Percentiles rank a stretch among this genome's conserved stretches.
These are phyloP conservation scores for Phytophthora chlamydospora DNA, from an alignment of 352 stramenopile species.

Conservation along the genomic window DNA sequence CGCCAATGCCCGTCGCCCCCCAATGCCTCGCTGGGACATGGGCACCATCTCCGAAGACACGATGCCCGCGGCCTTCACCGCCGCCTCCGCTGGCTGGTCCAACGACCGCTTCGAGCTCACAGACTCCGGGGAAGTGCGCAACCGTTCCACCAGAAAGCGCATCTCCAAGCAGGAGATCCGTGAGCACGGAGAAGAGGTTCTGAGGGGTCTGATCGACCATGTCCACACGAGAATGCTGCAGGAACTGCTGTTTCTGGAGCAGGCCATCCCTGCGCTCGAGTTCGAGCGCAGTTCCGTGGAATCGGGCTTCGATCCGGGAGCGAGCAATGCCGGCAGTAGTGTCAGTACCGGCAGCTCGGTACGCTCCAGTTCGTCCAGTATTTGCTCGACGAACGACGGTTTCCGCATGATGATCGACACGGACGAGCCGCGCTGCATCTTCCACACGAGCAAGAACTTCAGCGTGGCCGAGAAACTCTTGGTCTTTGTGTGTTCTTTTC, in stretches of 20 bases:
- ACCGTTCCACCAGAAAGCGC: slow-evolving; percentile 44
- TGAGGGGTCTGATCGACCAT: slow-evolving; percentile 70
- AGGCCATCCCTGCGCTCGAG: slow-evolving; percentile 79
- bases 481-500: slow-evolving; percentile 84
- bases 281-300: slow-evolving; percentile 55
- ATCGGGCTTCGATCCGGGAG: slow-evolving; percentile 50
- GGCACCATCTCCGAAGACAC: slow-evolving; percentile 79
- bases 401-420: slow-evolving; percentile 87
- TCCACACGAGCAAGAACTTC: slow-evolving; percentile 84
- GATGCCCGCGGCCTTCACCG: slow-evolving; percentile 48
- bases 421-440: slow-evolving; percentile 79
- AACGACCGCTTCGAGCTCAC: slow-evolving; percentile 71
- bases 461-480: slow-evolving; percentile 76
- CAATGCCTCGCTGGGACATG: slow-evolving; percentile 62
- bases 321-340: slow-evolving; percentile 37
- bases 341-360: slow-evolving; percentile 43
- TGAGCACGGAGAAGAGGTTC: slow-evolving; percentile 71
- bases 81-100: slow-evolving; percentile 50
- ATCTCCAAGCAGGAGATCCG: slow-evolving; percentile 80
- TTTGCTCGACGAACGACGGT: slow-evolving; percentile 80
- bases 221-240: slow-evolving; percentile 83
- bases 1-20: slow-evolving; percentile 21
- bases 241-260: slow-evolving; percentile 80
- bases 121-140: slow-evolving; percentile 58
- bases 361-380: slow-evolving; percentile 78